Evolutionary conservation across 208 protist genomes (phyloP).

Genomic region (Trypanosoma scelopori): DNA sequence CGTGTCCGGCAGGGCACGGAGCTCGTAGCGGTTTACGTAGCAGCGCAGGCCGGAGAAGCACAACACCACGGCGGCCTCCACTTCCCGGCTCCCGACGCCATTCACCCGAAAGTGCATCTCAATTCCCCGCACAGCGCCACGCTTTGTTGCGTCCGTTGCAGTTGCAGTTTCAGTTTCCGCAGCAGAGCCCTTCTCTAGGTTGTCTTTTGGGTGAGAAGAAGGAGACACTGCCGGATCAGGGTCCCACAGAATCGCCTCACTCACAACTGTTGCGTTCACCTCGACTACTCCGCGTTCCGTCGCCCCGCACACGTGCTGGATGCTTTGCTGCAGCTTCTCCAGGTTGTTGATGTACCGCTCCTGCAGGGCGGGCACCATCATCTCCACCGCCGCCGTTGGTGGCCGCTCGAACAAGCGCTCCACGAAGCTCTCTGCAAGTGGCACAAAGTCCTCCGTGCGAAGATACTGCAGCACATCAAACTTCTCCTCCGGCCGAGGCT

Average conservation of each 20-base stretch:
- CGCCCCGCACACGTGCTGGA: constrained; percentile 42
- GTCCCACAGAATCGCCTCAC: constrained; percentile 7
- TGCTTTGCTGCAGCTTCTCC: constrained; percentile 42
- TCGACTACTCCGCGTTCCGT: constrained; percentile 33
- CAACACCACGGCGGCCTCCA: constrained; percentile 66
- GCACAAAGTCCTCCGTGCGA: constrained; percentile 64
- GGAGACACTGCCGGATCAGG: not conserved
- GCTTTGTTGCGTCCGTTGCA: not conserved
- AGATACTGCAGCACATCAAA: constrained; percentile 72
- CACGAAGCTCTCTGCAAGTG: constrained; percentile 71
- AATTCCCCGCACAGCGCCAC: constrained; percentile 36
- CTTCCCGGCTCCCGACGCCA: constrained; percentile 39
- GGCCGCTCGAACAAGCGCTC: constrained; percentile 53
- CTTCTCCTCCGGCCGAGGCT: constrained; percentile 27
- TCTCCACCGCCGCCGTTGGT: constrained; percentile 44
- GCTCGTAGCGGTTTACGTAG: constrained; percentile 55
- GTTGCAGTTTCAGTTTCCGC: not conserved
- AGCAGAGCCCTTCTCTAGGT: constrained; percentile 9
- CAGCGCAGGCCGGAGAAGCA: constrained; percentile 58
- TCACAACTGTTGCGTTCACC: constrained; percentile 33
- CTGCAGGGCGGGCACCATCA: constrained; percentile 64
- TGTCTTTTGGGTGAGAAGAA: constrained; percentile 20
- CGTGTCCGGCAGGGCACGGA: constrained; percentile 56
- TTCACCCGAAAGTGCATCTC: constrained; percentile 64
- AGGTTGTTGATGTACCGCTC: constrained; percentile 39